Evolutionary conservation across 108 stramenopile species (phyloP).

Genomic region (Fragilaria radians): DNA sequence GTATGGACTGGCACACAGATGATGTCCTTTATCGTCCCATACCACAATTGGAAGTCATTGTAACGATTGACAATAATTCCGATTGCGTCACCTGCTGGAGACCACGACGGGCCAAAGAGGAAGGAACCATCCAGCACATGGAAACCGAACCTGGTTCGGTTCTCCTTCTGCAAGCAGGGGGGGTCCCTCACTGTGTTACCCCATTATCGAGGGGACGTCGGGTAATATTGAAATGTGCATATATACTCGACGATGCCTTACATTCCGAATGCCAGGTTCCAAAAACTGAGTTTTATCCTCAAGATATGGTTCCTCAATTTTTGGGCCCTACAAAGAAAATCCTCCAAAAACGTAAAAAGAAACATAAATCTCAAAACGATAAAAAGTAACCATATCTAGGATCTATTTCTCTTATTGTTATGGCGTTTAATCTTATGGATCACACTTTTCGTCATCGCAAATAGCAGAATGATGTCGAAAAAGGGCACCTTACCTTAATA

Average conservation of each 20-base stretch:
- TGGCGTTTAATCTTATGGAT: no score
- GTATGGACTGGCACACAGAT: slow-evolving; percentile 74
- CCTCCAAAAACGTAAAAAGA: not conserved
- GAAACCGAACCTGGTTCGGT: slow-evolving; percentile 45
- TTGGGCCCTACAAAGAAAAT: not conserved
- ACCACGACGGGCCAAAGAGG: not conserved
- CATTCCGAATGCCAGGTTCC: no score
- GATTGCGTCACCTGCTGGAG: slow-evolving; percentile 72
- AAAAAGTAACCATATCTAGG: no score
- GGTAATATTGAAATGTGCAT: slow-evolving; percentile 50
- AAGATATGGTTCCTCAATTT: slow-evolving; percentile 1
- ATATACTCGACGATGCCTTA: no score
- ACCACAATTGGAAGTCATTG: slow-evolving; percentile 62
- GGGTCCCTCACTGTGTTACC: slow-evolving; percentile 43
- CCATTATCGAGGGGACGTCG: slow-evolving; percentile 36
- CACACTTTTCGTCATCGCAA: no score
- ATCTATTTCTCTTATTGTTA: no score
- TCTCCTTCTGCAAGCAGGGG: slow-evolving; percentile 38
- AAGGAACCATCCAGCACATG: slow-evolving; percentile 1
- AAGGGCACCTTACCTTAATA: not conserved
- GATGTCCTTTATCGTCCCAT: slow-evolving; percentile 53
- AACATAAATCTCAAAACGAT: no score
- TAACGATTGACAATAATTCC: slow-evolving; percentile 77
- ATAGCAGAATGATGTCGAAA: not conserved
- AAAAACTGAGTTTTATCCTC: slow-evolving; percentile 22